Percentiles rank a stretch among this genome's conserved stretches.
Evolutionary conservation across 1,284 basidiomycete genomes (phyloP).

Genomic region (Leucoagaricus sp.): DNA sequence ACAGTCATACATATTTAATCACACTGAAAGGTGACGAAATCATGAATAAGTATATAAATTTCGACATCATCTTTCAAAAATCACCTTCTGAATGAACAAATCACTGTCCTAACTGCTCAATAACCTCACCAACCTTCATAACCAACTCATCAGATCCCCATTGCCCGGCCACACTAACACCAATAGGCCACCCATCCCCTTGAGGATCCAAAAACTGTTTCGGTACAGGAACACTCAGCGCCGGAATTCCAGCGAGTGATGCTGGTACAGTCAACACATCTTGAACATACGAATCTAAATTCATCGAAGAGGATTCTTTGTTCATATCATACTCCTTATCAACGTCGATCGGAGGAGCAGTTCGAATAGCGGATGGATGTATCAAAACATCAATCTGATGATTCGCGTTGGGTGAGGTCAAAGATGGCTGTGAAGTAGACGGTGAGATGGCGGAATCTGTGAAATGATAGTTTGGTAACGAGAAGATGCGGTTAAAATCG

Average conservation of each 20-base stretch:
- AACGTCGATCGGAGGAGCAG: slow-evolving; percentile 64
- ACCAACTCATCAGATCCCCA: slow-evolving; percentile 65
- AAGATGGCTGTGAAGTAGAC: slow-evolving; percentile 20
- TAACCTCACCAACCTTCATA: slow-evolving; percentile 24
- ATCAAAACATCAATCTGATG: slow-evolving; percentile 73
- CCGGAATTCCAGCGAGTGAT: slow-evolving; percentile 87
- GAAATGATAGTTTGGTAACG: slow-evolving; percentile 48
- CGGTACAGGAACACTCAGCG: slow-evolving; percentile 70
- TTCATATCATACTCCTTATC: slow-evolving; percentile 30
- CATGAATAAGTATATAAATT: too few species aligned
- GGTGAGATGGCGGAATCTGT: not conserved
- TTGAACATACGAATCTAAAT: slow-evolving; percentile 75
- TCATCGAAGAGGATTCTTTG: slow-evolving; percentile 18
- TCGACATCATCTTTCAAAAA: too few species aligned
- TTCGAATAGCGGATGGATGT: slow-evolving; percentile 82
- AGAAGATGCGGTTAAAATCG: slow-evolving; percentile 79
- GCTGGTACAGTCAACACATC: slow-evolving; percentile 93
- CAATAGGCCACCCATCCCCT: slow-evolving; percentile 80
- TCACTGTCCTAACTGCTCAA: slow-evolving; percentile 13
- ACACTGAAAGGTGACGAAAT: not conserved
- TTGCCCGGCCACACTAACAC: slow-evolving; percentile 83
- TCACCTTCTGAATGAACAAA: not conserved
- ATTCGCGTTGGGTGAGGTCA: slow-evolving; percentile 14
- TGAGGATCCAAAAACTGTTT: slow-evolving; percentile 22
- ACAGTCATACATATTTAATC: not conserved